phyloP scores from a whole-genome alignment of 2,329 filamentous ascomycete species.

The Fusarium domesticum region DNA sequence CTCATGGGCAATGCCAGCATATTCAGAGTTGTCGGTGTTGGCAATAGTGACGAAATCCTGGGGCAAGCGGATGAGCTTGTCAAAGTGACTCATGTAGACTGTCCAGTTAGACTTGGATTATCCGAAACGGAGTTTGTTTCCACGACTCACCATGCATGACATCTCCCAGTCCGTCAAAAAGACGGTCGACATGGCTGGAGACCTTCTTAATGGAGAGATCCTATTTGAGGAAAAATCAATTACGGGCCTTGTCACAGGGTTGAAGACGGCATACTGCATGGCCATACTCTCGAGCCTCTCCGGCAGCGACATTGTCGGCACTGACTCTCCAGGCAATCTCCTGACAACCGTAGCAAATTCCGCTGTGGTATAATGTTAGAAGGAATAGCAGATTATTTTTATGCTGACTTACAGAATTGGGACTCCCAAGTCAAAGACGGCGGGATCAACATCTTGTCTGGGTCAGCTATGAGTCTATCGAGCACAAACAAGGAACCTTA shows the following conservation, averaged over 20 bases:
- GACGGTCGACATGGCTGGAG: constrained; percentile 64
- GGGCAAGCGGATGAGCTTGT: constrained; percentile 77
- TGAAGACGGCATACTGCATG: too few species aligned
- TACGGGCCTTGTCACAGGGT: too few species aligned
- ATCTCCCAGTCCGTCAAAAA: constrained; percentile 76
- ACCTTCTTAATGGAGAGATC: constrained; percentile 56
- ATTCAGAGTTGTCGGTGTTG: constrained; percentile 71
- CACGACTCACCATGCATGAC: constrained; percentile 45
- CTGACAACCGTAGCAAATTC: constrained; percentile 55
- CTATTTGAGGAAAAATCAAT: constrained; percentile 8
- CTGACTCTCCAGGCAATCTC: constrained; percentile 66
- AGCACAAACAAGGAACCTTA: constrained; percentile 26
- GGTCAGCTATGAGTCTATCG: too few species aligned
- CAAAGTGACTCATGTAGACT: constrained; percentile 84
- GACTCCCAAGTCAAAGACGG: constrained; percentile 60
- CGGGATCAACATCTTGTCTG: constrained; percentile 27
- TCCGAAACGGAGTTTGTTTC: not conserved
- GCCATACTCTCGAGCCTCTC: constrained; percentile 47
- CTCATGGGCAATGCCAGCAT: constrained; percentile 73
- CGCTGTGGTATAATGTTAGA: constrained; percentile 8
- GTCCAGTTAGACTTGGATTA: constrained; percentile 3
- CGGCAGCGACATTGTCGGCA: constrained; percentile 55
- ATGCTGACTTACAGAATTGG: constrained; percentile 29
- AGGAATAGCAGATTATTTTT: too few species aligned
- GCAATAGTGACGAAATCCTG: constrained; percentile 71